Conservation (phyloP, 257 asterid species). For the Solanum tacnaense region DNA sequence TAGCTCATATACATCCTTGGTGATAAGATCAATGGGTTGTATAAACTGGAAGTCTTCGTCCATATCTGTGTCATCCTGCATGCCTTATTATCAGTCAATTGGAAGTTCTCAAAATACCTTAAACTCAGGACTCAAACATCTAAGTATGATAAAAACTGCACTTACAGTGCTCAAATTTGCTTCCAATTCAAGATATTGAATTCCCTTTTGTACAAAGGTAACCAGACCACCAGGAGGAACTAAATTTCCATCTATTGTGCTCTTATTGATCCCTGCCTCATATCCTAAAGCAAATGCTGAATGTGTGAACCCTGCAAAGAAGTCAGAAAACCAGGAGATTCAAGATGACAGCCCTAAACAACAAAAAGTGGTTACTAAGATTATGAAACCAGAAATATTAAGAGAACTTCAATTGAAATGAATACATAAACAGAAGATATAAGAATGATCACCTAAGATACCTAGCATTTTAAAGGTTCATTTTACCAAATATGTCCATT, state of each 20-base stretch:
- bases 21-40: slow-evolving; percentile 82
- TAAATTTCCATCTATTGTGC: slow-evolving; percentile 69
- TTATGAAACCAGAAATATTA: not conserved
- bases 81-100: slow-evolving; percentile 16
- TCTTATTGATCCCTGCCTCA: slow-evolving; percentile 78
- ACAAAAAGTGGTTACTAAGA: not conserved
- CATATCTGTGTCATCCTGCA: slow-evolving; percentile 66
- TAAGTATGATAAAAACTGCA: not conserved
- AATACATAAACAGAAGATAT: not conserved
- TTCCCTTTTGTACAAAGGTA: slow-evolving; percentile 82
- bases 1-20: slow-evolving; percentile 73
- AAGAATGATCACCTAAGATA: not conserved
- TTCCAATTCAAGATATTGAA: slow-evolving; percentile 87
- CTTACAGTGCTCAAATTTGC: slow-evolving; percentile 72
- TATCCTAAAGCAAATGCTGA: slow-evolving; percentile 83
- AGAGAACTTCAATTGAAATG: not conserved
- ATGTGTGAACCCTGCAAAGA: slow-evolving; percentile 74
- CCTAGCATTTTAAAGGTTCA: not conserved
- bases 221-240: slow-evolving; percentile 96
- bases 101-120: slow-evolving; percentile 4
- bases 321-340: not conserved
- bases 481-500: not conserved
- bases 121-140: not conserved
- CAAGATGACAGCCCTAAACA: not conserved
- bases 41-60: slow-evolving; percentile 85